Percentiles rank a stretch among this genome's conserved stretches.
These are phyloP conservation scores for Pyrus pyrifolia DNA, from an alignment of 306 rosid genomes.

Conservation along the genomic window DNA sequence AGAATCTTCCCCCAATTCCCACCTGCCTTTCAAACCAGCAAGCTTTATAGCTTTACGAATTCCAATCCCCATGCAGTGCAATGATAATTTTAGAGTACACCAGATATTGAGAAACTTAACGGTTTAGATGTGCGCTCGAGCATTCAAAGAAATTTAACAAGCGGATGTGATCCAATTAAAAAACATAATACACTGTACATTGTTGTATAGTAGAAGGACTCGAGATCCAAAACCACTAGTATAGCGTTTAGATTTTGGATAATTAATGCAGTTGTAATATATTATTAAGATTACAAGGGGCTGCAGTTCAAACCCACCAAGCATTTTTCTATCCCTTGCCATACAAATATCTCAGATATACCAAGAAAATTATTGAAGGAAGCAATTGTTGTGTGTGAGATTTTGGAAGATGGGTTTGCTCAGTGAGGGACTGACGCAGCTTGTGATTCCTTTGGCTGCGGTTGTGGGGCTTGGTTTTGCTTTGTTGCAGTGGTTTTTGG, in stretches of 20 bases:
- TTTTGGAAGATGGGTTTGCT: conserved; percentile 42
- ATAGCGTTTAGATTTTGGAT: not conserved
- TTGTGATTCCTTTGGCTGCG: conserved; percentile 53
- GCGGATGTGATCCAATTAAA: too few species aligned
- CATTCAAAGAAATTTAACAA: too few species aligned
- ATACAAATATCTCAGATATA: not conserved
- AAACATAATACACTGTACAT: too few species aligned
- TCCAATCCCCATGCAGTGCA: conserved; percentile 18
- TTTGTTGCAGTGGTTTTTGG: conserved; percentile 59
- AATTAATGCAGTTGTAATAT: not conserved
- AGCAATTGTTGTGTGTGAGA: conserved; percentile 4
- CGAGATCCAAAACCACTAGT: not conserved
- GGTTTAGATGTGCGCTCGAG: not conserved
- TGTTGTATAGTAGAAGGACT: too few species aligned
- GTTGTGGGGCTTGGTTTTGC: conserved; percentile 53
- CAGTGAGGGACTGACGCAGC: conserved; percentile 45
- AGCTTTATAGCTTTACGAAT: not conserved
- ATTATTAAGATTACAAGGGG: not conserved
- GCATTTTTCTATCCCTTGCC: not conserved
- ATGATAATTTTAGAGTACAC: not conserved
- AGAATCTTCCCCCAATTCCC: conserved; percentile 6
- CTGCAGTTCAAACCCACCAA: conserved; percentile 7
- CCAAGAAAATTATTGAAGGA: conserved; percentile 8
- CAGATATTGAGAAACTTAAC: not conserved
- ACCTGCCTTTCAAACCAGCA: conserved; percentile 40